Percentiles rank a stretch among this genome's conserved stretches.
Conservation (phyloP, 139 green algal species). For the Closterium sp. region DNA sequence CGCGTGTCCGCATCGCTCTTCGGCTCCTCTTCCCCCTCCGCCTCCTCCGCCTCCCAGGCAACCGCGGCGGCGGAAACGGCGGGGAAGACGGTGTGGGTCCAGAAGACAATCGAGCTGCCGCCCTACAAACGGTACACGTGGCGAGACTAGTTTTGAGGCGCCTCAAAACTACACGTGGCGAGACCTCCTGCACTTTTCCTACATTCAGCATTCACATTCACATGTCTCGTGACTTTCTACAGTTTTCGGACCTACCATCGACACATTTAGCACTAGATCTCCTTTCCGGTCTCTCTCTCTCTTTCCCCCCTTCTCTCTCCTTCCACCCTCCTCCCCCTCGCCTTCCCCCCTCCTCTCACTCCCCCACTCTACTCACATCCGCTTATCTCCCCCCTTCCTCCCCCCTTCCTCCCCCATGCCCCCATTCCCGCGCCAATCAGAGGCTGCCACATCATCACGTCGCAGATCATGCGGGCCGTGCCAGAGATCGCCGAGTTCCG, state of each 20-base stretch:
- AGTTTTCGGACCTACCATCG: no score
- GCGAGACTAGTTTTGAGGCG: no score
- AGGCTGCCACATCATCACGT: constrained; percentile 43
- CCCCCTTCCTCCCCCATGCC: neutral
- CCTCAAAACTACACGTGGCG: no score
- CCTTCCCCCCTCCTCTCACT: no score
- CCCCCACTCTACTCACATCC: no score
- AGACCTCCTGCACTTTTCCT: no score
- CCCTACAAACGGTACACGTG: constrained; percentile 16
- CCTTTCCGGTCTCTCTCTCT: neutral
- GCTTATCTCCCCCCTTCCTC: neutral
- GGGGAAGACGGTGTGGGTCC: constrained; percentile 22
- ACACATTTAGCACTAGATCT: no score
- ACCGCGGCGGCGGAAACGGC: neutral
- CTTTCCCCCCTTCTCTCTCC: no score
- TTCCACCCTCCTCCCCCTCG: no score
- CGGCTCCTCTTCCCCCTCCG: neutral
- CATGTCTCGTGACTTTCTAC: no score
- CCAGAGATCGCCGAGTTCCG: constrained; percentile 23
- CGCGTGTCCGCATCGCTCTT: neutral
- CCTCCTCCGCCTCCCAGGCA: no score
- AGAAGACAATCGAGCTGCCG: constrained; percentile 39
- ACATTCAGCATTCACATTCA: no score
- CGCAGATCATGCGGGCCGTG: constrained; percentile 11
- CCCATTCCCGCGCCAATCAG: neutral